These are phyloP conservation scores for Halenospora varia DNA, from an alignment of 495 filamentous ascomycete genomes.

Conservation along the genomic window DNA sequence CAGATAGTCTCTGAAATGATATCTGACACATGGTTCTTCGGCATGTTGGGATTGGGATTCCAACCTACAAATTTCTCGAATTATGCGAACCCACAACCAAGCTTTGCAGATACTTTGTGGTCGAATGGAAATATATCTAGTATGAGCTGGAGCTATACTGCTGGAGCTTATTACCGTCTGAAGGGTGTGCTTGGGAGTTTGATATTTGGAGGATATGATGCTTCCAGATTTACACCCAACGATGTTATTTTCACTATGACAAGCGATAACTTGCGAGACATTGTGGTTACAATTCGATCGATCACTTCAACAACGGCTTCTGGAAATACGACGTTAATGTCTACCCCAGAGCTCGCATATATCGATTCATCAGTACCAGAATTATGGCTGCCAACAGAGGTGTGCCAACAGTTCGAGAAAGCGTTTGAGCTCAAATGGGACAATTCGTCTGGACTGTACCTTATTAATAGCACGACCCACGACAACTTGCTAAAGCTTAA, in stretches of 20 bases:
- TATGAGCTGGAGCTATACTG: slow-evolving; percentile 52
- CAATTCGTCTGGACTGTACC: slow-evolving; percentile 39
- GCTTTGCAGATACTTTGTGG: slow-evolving; percentile 45
- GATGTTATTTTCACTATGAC: slow-evolving; percentile 44
- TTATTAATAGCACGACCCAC: slow-evolving; percentile 43
- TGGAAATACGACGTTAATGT: slow-evolving; percentile 28
- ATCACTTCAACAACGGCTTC: slow-evolving; percentile 32
- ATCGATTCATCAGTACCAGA: slow-evolving; percentile 53
- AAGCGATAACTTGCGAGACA: slow-evolving; percentile 41
- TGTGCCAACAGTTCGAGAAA: slow-evolving; percentile 49
- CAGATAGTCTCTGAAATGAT: slow-evolving; percentile 45
- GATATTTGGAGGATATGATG: slow-evolving; percentile 55
- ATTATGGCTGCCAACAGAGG: slow-evolving; percentile 50
- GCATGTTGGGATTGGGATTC: slow-evolving; percentile 18
- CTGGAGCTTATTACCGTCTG: slow-evolving; percentile 47
- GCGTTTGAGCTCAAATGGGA: slow-evolving; percentile 48
- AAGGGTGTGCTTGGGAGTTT: slow-evolving; percentile 48
- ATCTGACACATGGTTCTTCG: slow-evolving; percentile 13
- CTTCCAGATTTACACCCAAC: slow-evolving; percentile 45
- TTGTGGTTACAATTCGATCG: slow-evolving; percentile 44
- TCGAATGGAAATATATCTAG: slow-evolving; percentile 44
- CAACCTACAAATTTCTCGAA: slow-evolving; percentile 28
- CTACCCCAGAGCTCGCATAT: slow-evolving; percentile 33
- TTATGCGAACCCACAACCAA: slow-evolving; percentile 31
- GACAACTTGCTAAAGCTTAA: slow-evolving; percentile 39